These are phyloP conservation scores for Ceratocystis variospora DNA, from an alignment of 2,329 filamentous ascomycete genomes.

Conservation along the genomic window DNA sequence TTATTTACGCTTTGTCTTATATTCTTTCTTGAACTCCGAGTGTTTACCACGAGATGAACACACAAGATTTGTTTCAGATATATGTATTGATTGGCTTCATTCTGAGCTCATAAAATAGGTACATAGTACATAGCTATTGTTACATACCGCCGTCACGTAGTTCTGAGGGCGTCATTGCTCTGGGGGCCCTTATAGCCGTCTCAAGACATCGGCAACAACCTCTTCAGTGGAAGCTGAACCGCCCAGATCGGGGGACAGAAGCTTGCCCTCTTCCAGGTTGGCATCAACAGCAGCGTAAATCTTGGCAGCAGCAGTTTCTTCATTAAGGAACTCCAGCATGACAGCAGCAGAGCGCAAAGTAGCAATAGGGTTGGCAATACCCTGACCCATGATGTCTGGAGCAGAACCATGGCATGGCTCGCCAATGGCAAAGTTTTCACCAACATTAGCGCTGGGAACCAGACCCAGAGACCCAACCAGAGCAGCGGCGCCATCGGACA, in stretches of 20 bases:
- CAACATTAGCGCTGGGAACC: conserved; percentile 89
- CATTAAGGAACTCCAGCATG: conserved; percentile 91
- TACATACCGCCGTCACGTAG: background rate
- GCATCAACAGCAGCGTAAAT: conserved; percentile 89
- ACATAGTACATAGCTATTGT: conserved; percentile 1
- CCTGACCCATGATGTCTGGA: conserved; percentile 84
- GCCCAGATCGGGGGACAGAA: conserved; percentile 80
- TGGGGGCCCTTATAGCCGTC: conserved; percentile 47
- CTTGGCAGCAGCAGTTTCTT: conserved; percentile 71
- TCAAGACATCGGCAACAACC: conserved; percentile 76
- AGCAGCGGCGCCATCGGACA: conserved; percentile 88
- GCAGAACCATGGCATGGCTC: conserved; percentile 96
- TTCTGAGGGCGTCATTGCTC: too few relatives aligned
- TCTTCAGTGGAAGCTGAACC: conserved; percentile 74
- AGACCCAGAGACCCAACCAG: conserved; percentile 84
- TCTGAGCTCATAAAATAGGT: background rate
- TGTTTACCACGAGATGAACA: background rate
- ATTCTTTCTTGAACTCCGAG: background rate
- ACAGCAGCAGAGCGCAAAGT: conserved; percentile 80
- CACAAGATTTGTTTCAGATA: background rate
- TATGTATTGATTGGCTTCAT: background rate
- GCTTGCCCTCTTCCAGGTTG: conserved; percentile 68
- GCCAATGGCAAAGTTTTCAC: conserved; percentile 85
- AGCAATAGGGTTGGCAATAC: conserved; percentile 92
- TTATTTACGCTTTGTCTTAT: background rate